Evolutionary conservation across 164 flowering plant species (phyloP).

Genomic region (Chimonanthus salicifolius): DNA sequence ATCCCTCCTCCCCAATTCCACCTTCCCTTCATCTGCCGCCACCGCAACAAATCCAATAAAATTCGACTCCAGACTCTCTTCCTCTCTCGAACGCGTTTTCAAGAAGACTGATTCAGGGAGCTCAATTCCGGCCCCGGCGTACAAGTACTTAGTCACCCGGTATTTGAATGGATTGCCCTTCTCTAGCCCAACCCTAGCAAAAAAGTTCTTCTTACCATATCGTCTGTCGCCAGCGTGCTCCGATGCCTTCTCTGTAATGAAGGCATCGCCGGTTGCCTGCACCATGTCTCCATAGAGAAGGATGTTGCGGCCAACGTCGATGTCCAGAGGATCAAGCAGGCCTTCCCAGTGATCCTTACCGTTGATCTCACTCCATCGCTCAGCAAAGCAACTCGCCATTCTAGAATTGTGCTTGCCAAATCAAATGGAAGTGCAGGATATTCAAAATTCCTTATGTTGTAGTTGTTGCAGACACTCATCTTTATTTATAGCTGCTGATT

Average conservation of each 20-base stretch:
- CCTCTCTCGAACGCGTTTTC: constrained; percentile 30
- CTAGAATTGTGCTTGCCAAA: too few relatives aligned
- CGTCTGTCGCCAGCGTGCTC: constrained; percentile 35
- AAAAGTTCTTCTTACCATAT: constrained; percentile 25
- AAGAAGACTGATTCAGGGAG: constrained; percentile 37
- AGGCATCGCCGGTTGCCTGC: constrained; percentile 36
- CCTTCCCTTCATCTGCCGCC: constrained; percentile 46
- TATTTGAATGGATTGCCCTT: constrained; percentile 23
- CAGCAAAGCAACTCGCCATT: constrained; percentile 14
- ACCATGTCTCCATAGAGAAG: constrained; percentile 45
- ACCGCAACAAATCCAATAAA: constrained; percentile 60
- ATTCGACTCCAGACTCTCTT: constrained; percentile 39
- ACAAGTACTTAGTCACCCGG: constrained; percentile 32
- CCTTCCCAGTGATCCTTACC: constrained; percentile 48
- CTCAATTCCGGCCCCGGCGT: constrained; percentile 28
- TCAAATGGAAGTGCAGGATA: too few relatives aligned
- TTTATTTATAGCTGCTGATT: too few relatives aligned
- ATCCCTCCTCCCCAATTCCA: constrained; percentile 38
- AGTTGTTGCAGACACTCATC: too few relatives aligned
- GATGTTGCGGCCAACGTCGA: constrained; percentile 42
- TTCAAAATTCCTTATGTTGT: too few relatives aligned
- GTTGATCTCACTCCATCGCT: constrained; percentile 42
- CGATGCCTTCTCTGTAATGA: constrained; percentile 31
- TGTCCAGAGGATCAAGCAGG: constrained; percentile 52
- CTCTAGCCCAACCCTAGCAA: constrained; percentile 23